Percentiles rank a stretch among this genome's conserved stretches.
These are phyloP conservation scores for Diaporthe citri DNA, from an alignment of 2,329 filamentous ascomycete species.

Conservation along the genomic window DNA sequence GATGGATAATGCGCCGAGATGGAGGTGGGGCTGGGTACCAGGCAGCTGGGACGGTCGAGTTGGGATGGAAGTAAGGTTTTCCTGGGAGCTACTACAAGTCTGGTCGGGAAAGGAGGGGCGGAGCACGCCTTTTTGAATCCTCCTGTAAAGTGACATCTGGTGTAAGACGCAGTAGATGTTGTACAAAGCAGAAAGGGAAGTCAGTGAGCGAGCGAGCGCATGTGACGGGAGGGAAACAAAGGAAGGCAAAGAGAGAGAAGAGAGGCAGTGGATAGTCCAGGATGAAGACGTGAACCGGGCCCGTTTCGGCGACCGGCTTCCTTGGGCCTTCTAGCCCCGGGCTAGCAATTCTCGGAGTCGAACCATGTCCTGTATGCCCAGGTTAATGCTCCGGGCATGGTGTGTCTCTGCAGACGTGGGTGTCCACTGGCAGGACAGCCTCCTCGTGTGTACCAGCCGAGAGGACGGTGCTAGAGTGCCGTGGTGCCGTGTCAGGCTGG, in stretches of 20 bases:
- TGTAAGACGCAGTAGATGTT: conserved; percentile 8
- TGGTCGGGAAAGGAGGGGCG: conserved; percentile 5
- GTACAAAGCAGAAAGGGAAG: not conserved
- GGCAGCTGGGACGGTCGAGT: conserved; percentile 33
- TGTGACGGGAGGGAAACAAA: not conserved
- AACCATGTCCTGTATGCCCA: conserved; percentile 20
- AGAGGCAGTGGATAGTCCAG: not conserved
- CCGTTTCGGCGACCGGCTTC: conserved; percentile 32
- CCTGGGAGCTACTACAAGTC: conserved; percentile 12
- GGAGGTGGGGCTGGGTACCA: conserved; percentile 39
- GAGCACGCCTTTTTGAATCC: conserved; percentile 26
- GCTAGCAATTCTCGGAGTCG: not conserved
- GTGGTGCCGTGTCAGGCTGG: conserved; percentile 24
- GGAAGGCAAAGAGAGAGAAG: conserved; percentile 7
- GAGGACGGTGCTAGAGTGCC: conserved; percentile 12
- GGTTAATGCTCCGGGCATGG: conserved; percentile 1
- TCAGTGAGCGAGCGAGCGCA: not conserved
- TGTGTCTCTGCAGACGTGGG: conserved; percentile 7
- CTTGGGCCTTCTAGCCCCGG: conserved; percentile 35
- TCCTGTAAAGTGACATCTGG: conserved; percentile 7
- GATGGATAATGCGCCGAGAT: conserved; percentile 35
- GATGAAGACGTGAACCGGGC: conserved; percentile 9
- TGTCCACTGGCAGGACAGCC: conserved; percentile 2
- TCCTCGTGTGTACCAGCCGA: not conserved
- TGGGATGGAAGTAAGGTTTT: conserved; percentile 21